Base-by-base conservation (phyloP, 345 rosid genomes). In the Raphanus raphanistrum region DNA sequence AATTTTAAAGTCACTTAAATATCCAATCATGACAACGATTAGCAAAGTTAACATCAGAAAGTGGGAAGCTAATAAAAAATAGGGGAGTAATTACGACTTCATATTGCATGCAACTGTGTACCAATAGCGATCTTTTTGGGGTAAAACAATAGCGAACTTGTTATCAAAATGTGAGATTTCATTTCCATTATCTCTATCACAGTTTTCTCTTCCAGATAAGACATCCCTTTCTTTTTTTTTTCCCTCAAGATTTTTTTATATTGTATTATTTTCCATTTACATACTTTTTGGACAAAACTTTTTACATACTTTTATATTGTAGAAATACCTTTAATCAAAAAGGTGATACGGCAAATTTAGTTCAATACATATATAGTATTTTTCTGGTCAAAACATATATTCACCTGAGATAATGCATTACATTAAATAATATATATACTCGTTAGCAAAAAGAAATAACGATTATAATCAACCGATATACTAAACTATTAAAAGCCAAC, bases 1-100 rank as follows among this genome's bases (percentile, higher is more conserved):
- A 26, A 70, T 71, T 65, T 32, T 3, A 38, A 43, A 43, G 60
- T 2, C 67, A 59, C 43, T 48, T 9, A 32, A 68, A 68, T 28
- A 67, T 76, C 70, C 69, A 69, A 69, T 76, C 75, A 76, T 69
- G 73, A 66, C 28, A 78, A 72, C 26, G 73, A 78, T 78, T 72
- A 78, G 48, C 26, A 71, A 33, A 64, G 27, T 55, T 52, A 16
- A 71, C 48, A 11, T 72, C 27, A 68, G 36, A 59, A 68, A 58
- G 61, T 32, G 65, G 59, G 58, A 69, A 69, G 41, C 41, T 35
- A 35, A 35, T 35, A 9, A 35, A 35, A 76, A 68, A n/a, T n/a
- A 70, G 32, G 55, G 16, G 71, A 71, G 71, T 77, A 3, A 8
- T 54, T 77, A 63, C 13, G 80, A 70, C 54, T 32, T 70, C 43